These are phyloP conservation scores for Ophiocytium majus DNA, from an alignment of 352 stramenopile species.

Conservation along the genomic window DNA sequence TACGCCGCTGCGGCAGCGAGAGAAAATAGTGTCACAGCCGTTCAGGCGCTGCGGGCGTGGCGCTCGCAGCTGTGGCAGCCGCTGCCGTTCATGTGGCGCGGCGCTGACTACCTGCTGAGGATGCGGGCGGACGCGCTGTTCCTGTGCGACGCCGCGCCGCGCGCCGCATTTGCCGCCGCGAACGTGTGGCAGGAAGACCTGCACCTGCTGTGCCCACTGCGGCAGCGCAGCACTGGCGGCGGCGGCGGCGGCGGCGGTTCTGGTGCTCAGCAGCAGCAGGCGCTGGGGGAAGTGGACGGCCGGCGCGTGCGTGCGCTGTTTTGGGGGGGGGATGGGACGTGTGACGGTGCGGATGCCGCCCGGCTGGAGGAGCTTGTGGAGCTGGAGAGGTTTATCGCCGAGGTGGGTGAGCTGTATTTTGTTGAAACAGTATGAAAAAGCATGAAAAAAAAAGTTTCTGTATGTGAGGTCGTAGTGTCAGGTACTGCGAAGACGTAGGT, in stretches of 20 bases:
- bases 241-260: no score
- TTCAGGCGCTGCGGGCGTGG: conserved; percentile 34
- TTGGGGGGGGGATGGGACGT: background rate
- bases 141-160: conserved; percentile 22
- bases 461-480: background rate
- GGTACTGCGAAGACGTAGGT: background rate
- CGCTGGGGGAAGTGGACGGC: background rate
- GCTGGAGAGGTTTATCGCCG: background rate
- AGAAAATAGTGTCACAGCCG: background rate
- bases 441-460: conserved; percentile 5
- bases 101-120: conserved; percentile 48
- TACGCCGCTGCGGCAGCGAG: background rate
- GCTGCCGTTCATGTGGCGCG: conserved; percentile 48
- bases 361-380: background rate
- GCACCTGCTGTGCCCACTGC: background rate
- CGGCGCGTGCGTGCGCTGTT: background rate
- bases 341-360: background rate
- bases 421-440: background rate
- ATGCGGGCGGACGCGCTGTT: conserved; percentile 46
- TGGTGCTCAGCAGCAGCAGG: background rate
- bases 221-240: no score
- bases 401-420: conserved; percentile 1
- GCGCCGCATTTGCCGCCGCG: conserved; percentile 22
- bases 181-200: conserved; percentile 27
- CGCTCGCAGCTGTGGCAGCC: conserved; percentile 46